These are phyloP conservation scores for Diaporthe sp. DNA, from an alignment of 2,329 filamentous ascomycete species.

Conservation along the genomic window DNA sequence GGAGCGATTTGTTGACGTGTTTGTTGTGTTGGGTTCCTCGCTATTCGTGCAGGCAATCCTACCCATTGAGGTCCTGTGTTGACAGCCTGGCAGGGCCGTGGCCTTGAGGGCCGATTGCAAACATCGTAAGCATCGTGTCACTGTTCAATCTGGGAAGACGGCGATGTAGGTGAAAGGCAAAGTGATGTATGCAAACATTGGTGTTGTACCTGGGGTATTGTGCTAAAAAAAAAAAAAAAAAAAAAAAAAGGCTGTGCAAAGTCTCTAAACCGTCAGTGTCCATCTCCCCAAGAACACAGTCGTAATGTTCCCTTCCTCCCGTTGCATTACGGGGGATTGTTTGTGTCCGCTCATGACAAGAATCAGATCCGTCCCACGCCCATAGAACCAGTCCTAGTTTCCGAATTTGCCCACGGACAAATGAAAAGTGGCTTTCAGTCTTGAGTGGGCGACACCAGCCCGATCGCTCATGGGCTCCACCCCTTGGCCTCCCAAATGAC, in stretches of 20 bases:
- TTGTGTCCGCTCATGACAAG: slow-evolving; percentile 15
- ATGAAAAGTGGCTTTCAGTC: slow-evolving; percentile 12
- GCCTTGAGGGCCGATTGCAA: not conserved
- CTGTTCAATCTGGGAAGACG: not conserved
- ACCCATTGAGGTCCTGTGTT: not conserved
- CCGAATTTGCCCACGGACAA: slow-evolving; percentile 8
- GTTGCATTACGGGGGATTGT: not conserved
- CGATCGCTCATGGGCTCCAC: not conserved
- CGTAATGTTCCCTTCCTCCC: not conserved
- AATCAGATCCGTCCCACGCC: not conserved
- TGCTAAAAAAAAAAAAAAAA: slow-evolving; percentile 29
- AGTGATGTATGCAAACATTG: slow-evolving; percentile 32
- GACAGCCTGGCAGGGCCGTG: not conserved
- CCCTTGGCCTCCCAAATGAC: not conserved
- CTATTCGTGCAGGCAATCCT: not conserved
- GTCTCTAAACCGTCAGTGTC: slow-evolving; percentile 1
- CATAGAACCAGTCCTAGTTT: slow-evolving; percentile 4
- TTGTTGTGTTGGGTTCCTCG: not conserved
- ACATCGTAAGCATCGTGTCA: not conserved
- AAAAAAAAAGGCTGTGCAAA: slow-evolving; percentile 22
- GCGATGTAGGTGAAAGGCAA: not conserved
- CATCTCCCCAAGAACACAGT: not conserved
- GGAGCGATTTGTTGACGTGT: not conserved
- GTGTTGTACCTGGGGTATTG: slow-evolving; percentile 34
- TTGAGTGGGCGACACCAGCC: not conserved